Evolutionary conservation across 1,284 basidiomycete genomes (phyloP).

Genomic region (Porodaedalea pini): DNA sequence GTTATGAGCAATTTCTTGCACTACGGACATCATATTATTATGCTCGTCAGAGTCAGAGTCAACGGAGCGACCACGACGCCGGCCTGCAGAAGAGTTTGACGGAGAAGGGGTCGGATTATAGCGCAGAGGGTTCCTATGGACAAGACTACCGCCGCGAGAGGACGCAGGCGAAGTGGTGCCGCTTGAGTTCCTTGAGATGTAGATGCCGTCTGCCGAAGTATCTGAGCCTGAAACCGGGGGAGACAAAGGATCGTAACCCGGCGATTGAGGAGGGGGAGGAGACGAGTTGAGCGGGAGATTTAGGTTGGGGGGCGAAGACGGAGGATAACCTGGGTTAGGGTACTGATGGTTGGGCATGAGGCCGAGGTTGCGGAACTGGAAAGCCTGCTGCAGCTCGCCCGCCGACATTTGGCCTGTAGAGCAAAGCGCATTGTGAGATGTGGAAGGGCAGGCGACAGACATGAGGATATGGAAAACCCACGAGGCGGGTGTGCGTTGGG

Average conservation of each 20-base stretch:
- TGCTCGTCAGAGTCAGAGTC: constrained; percentile 75
- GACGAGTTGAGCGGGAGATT: constrained; percentile 41
- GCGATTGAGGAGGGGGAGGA: constrained; percentile 69
- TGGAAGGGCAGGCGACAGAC: constrained; percentile 22
- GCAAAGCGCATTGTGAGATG: constrained; percentile 18
- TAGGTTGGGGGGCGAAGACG: constrained; percentile 50
- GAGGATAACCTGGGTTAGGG: constrained; percentile 45
- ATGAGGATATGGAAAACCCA: constrained; percentile 28
- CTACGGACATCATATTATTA: constrained; percentile 52
- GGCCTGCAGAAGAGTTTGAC: constrained; percentile 64
- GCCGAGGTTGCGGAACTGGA: constrained; percentile 49
- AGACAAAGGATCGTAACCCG: constrained; percentile 75
- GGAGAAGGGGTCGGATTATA: constrained; percentile 78
- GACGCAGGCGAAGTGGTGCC: constrained; percentile 71
- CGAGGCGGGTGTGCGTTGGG: constrained; percentile 27
- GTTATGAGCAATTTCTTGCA: constrained; percentile 68
- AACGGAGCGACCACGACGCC: constrained; percentile 56
- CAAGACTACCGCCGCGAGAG: constrained; percentile 66
- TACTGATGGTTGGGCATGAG: constrained; percentile 49
- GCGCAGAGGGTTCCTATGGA: constrained; percentile 61
- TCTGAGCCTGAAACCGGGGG: constrained; percentile 82
- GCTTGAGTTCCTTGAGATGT: constrained; percentile 71
- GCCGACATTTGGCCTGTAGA: constrained; percentile 23
- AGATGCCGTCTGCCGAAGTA: constrained; percentile 73
- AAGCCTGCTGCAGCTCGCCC: constrained; percentile 28